Evolutionary conservation across 2,329 filamentous ascomycete species (phyloP), one percentile per base, ranked within the genome.

Genomic region (Aspergillus novoparasiticus): DNA sequence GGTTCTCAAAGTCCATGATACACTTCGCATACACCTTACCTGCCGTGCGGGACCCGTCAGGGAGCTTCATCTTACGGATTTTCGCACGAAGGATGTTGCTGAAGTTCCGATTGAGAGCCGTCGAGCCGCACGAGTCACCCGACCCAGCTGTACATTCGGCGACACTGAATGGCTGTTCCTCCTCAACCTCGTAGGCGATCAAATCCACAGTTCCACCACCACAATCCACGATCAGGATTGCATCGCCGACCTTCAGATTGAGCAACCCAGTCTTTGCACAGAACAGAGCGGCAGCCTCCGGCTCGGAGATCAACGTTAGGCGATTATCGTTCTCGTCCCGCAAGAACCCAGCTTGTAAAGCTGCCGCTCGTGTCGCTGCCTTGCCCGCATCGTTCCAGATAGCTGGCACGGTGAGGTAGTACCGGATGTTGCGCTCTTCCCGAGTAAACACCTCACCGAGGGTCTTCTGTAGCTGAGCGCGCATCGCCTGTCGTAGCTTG

Each of bases 371-470:
- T 16, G 95, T 98, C 45, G 95, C 95, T 62, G 95, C 95, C 82
- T 99, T 99, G 71, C 94, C 95, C 53, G 95, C 94, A 82, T 98
- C 95, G 78, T 98, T 98, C 95, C 95, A 98, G 71, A 99, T 98
- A 71, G 95, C 95, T 23, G 95, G 95, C n/a, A 99, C 95, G 2
- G 95, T 99, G 71, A 99, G 84, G 79, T 97, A 98, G 81, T 98
- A 98, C 71, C 93, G 88, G 72, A 98, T 99, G 79, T 98, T 98
- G 73, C 94, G 90, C 83, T 98, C 95, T 82, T 98, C 95, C 79
- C 95, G 87, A 81, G 96, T 97, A 81, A 98, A 99, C 0, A 99
- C 95, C 77, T 98, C 95, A 60, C 95, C 95, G 34, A 98, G 85
- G 1, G 94, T 96, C 86, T 98, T 98, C 79, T 97, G 93, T 64